Percentiles rank a stretch among this genome's conserved stretches.
Conservation (phyloP, 2,329 filamentous ascomycete genomes). For the Cadophora sp. region DNA sequence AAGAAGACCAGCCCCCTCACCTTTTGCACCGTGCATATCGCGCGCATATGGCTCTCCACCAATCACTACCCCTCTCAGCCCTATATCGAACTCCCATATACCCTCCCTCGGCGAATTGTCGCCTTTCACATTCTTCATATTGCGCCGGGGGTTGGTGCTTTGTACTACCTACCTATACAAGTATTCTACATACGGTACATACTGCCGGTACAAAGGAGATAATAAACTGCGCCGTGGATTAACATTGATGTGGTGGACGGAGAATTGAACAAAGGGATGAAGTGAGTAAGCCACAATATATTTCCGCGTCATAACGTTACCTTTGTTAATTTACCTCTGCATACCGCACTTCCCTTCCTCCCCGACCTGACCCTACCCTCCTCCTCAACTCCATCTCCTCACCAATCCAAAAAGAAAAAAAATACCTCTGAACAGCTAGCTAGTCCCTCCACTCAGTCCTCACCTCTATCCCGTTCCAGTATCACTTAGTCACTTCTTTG, state of each 20-base stretch:
- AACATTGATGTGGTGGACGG: neutral
- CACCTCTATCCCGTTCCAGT: neutral
- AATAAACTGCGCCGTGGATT: neutral
- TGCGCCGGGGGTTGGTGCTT: neutral
- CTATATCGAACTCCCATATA: constrained; percentile 15
- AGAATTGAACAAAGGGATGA: neutral
- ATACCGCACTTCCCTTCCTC: neutral
- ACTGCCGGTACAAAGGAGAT: neutral
- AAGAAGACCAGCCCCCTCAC: neutral
- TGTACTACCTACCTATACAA: neutral
- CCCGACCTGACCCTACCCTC: no score
- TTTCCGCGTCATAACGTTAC: neutral
- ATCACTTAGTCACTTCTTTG: neutral
- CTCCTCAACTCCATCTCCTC: neutral
- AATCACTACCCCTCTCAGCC: constrained; percentile 8
- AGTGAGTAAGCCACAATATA: constrained; percentile 20
- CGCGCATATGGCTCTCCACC: neutral
- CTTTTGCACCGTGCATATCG: neutral
- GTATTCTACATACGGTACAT: neutral
- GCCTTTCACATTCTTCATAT: constrained; percentile 10
- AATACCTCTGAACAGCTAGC: neutral
- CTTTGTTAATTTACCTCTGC: neutral
- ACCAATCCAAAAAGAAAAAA: neutral
- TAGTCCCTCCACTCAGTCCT: neutral
- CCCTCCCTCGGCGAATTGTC: neutral